Evolutionary conservation across 768 basidiomycete genomes (phyloP), one percentile per base, ranked within the genome.

Genomic region (Paxillus rubicundulus): DNA sequence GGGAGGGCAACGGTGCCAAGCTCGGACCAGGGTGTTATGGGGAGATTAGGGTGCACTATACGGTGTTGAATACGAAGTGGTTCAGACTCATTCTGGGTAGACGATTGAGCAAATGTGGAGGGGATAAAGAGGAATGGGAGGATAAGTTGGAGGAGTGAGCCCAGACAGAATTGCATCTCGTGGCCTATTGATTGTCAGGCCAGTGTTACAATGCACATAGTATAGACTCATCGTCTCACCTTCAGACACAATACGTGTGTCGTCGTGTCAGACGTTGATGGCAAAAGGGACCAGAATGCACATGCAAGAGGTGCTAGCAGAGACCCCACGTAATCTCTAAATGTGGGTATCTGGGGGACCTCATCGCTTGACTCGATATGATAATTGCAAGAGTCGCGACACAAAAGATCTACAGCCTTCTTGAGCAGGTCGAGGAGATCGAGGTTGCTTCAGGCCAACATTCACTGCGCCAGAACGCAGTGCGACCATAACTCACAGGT

Each of bases 41-140:
- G 58, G 27, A 66, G 57, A 57, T 61, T 64, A 45, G 66, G 70
- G 47, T 72, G 69, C 24, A 70, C 57, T 53, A 70, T 52, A 21
- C 70, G 71, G 39, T 72, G 70, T 17, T 59, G 56, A 33, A 67
- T 50, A 28, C 48, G 53, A 49, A 68, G 24, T 13, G 20, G 18
- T 37, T 54, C 50, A 27, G 14, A 54, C 24, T 49, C 54, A 33
- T 36, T 38, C 16, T 58, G 28, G 28, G 27, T 27, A 27, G 27
- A 30, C 27, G 45, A 28, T 14, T 24, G 58, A 17, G 66, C 58
- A 41, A 41, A 47, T 14, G 46, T 45, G 36, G 59, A 9, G 27
- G 49, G 16, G 45, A 45, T 14, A 42, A 62, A 56, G 42, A 64
- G 27, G 2, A 70, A 39, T 0, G 57, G 14, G 46, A 28, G 32